A percentile compares a stretch with the other conserved stretches of the same genome.
These are phyloP conservation scores for Mariannaea sp. DNA, from an alignment of 2,329 filamentous ascomycete species.

Conservation along the genomic window DNA sequence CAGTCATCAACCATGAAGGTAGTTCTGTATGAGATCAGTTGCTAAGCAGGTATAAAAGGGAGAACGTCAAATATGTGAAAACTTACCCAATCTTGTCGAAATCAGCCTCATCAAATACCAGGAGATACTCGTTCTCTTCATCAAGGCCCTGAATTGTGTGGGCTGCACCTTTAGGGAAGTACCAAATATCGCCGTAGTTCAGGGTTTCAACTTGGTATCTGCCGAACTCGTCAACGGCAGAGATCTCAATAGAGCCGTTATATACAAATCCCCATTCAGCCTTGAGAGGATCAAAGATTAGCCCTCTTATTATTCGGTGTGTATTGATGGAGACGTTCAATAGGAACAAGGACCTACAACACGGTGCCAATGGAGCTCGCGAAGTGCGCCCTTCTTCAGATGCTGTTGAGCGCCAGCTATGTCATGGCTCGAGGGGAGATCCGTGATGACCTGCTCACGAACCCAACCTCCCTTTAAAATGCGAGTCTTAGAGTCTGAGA, in stretches of 20 bases:
- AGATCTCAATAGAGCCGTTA: slow-evolving; percentile 59
- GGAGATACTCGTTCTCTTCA: slow-evolving; percentile 69
- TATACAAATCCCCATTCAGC: slow-evolving; percentile 71
- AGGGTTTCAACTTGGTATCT: slow-evolving; percentile 59
- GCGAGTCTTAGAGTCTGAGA: slow-evolving; percentile 68
- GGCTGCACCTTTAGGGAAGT: slow-evolving; percentile 68
- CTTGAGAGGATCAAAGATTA: slow-evolving; percentile 40
- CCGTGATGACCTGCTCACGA: slow-evolving; percentile 68
- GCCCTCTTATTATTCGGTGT: not conserved
- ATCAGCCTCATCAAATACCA: slow-evolving; percentile 69
- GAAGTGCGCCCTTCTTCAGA: slow-evolving; percentile 66
- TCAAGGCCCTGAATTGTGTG: slow-evolving; percentile 68
- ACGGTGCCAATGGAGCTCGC: slow-evolving; percentile 70
- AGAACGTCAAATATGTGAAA: rapidly evolving
- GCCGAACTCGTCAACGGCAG: slow-evolving; percentile 66
- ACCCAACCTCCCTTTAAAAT: slow-evolving; percentile 69
- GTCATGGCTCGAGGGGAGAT: slow-evolving; percentile 67
- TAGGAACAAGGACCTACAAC: slow-evolving; percentile 53
- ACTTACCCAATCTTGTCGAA: slow-evolving; percentile 65
- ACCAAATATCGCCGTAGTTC: slow-evolving; percentile 68
- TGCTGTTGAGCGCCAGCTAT: slow-evolving; percentile 72
- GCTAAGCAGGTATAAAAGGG: not conserved
- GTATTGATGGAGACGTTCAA: no score
- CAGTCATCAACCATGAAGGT: slow-evolving; percentile 76
- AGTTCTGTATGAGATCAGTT: slow-evolving; percentile 49